Evolutionary conservation across 768 basidiomycete species (phyloP).

Genomic region (Mycena polygramma): DNA sequence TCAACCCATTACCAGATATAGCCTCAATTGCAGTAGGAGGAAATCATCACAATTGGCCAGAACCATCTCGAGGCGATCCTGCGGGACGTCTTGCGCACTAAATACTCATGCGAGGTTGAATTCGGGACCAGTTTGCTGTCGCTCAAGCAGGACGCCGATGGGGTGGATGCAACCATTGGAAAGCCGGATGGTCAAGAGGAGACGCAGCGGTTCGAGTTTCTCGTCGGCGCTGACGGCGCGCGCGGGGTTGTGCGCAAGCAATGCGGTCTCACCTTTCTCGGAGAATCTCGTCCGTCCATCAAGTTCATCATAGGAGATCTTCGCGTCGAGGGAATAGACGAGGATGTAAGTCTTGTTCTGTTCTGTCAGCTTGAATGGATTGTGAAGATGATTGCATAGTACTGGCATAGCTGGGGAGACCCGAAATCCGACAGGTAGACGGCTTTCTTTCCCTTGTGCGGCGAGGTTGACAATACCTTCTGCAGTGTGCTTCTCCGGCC

Average conservation of each 20-base stretch:
- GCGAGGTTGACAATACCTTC: background rate
- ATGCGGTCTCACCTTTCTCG: constrained; percentile 42
- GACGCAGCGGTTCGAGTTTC: constrained; percentile 22
- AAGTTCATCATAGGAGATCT: constrained; percentile 48
- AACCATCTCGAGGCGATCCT: constrained; percentile 38
- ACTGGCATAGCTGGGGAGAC: constrained; percentile 59
- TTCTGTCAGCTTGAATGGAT: no score
- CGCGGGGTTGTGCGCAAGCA: constrained; percentile 40
- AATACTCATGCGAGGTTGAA: constrained; percentile 40
- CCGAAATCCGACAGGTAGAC: background rate
- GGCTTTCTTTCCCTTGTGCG: background rate
- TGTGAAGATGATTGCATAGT: constrained; percentile 39
- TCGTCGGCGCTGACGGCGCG: constrained; percentile 43
- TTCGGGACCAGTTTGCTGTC: constrained; percentile 34
- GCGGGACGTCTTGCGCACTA: constrained; percentile 35
- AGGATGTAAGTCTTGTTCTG: constrained; percentile 46
- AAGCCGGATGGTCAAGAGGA: constrained; percentile 23
- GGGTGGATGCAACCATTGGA: constrained; percentile 37
- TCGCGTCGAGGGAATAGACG: constrained; percentile 53
- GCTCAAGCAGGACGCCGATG: constrained; percentile 36
- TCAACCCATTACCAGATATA: background rate
- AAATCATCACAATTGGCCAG: constrained; percentile 32
- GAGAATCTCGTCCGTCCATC: constrained; percentile 44
- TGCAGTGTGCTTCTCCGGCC: constrained; percentile 13
- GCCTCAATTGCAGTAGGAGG: constrained; percentile 17